phyloP scores from a whole-genome alignment of 768 basidiomycete species.

The Lactarius hengduanensis region DNA sequence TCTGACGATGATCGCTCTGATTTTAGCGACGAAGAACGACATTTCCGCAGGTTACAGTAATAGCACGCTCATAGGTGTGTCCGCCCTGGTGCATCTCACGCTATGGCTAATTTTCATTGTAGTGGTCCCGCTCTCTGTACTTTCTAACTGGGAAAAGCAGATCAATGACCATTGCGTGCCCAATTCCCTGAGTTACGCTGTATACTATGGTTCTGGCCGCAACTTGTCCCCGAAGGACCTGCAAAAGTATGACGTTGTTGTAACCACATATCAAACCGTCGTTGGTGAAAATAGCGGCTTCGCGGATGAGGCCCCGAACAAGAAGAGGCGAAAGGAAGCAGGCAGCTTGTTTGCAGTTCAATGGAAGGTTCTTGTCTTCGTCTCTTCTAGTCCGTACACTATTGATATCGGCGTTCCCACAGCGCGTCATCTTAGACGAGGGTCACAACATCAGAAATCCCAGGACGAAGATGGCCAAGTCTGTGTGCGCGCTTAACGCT shows the following conservation, averaged over 20 bases:
- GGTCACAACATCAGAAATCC: constrained; percentile 87
- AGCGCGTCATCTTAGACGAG: constrained; percentile 85
- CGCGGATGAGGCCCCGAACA: constrained; percentile 38
- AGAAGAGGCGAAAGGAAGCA: constrained; percentile 63
- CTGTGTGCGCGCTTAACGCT: constrained; percentile 59
- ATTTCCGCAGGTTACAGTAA: constrained; percentile 54
- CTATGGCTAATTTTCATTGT: constrained; percentile 8
- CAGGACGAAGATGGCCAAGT: constrained; percentile 78
- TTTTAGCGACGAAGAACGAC: constrained; percentile 74
- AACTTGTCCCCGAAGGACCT: constrained; percentile 57
- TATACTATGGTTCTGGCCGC: constrained; percentile 75
- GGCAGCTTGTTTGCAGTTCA: constrained; percentile 61
- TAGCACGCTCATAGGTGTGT: constrained; percentile 75
- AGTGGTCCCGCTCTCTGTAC: constrained; percentile 81
- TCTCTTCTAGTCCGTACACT: not conserved
- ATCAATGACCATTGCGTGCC: constrained; percentile 66
- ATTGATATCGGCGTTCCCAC: not conserved
- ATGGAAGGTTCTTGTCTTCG: constrained; percentile 66
- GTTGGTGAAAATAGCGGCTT: constrained; percentile 48
- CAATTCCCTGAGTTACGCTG: constrained; percentile 50
- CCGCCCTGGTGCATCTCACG: not conserved
- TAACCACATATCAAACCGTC: constrained; percentile 82
- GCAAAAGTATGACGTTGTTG: constrained; percentile 69
- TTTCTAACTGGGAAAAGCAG: constrained; percentile 89
- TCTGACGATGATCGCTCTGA: constrained; percentile 79